phyloP scores from a whole-genome alignment of 495 filamentous ascomycete species.

The Cryomyces minteri region DNA sequence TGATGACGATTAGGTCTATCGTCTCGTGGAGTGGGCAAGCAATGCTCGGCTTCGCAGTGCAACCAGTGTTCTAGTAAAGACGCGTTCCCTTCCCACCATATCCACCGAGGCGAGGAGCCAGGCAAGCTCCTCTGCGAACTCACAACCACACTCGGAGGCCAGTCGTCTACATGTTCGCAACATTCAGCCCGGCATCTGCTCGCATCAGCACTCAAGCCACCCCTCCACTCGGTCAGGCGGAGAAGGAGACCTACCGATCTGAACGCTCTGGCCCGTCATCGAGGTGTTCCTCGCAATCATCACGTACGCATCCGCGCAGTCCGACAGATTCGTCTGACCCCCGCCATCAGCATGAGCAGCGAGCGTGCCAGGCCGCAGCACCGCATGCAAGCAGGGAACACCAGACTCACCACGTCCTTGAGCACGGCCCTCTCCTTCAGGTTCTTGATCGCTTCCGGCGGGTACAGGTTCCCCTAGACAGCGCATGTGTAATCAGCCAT shows the following conservation, averaged over 20 bases:
- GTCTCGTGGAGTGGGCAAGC: too few species aligned
- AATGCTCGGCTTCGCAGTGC: too few species aligned
- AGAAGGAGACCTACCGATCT: slow-evolving; percentile 13
- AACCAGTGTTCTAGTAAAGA: too few species aligned
- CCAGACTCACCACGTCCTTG: slow-evolving; percentile 13
- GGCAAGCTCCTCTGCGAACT: too few species aligned
- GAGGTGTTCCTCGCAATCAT: slow-evolving; percentile 22
- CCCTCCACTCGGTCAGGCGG: not conserved
- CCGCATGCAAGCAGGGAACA: not conserved
- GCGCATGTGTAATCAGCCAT: not conserved
- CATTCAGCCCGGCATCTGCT: slow-evolving; percentile 4
- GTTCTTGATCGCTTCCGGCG: slow-evolving; percentile 7
- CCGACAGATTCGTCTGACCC: slow-evolving; percentile 15
- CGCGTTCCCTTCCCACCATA: too few species aligned
- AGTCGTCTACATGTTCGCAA: slow-evolving; percentile 1
- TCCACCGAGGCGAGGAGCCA: too few species aligned
- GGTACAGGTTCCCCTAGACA: slow-evolving; percentile 15
- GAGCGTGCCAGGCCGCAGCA: too few species aligned
- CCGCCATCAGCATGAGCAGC: not conserved
- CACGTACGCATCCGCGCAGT: slow-evolving; percentile 22
- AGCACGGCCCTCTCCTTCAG: slow-evolving; percentile 17
- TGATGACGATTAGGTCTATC: too few species aligned
- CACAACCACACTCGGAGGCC: too few species aligned
- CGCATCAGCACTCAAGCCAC: not conserved
- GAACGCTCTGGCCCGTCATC: slow-evolving; percentile 21